Base-by-base conservation (phyloP, 192 early-diverging fungal genomes). In the Coemansia sp. region DNA sequence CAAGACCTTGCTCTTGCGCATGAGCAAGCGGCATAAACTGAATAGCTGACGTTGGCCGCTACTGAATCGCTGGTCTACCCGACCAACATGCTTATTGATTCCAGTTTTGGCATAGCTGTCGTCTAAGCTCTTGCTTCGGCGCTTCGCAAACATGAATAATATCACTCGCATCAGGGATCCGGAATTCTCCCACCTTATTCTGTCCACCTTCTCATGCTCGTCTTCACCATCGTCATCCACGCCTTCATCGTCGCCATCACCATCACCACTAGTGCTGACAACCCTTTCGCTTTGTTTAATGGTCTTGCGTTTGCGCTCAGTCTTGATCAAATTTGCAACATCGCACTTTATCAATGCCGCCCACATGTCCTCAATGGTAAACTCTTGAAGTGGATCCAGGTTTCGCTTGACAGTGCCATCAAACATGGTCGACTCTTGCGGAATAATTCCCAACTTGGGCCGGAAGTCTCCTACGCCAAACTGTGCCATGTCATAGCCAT, bases 361-460 rank as follows among this genome's bases (percentile, higher is more conserved):
- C 92, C 91, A 93, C 35, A 94, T 60, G 8, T 83, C 84, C 6
- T 76, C 71, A 59, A 91, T 88, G 0, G 69, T 57, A 59, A 85
- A 74, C 35, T 65, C 54, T 8, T 63, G 31, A n/a, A 87, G 68
- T 4, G 88, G 89, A 64, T 92, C 93, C 27, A 94, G 64, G 62
- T 93, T 93, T 6, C 80, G 75, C 6, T 80, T 76, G 19, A 84
- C 32, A 1, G 91, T 85, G 4, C 91, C 91, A 22, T 76, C 72
- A 60, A 91, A 87, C 25, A 90, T 59, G 8, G 84, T 71, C 0
- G 89, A 82, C 32, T 92, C 91, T 63, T 90, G 89, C 1, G 89
- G 89, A 42, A 90, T 87, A 29, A 87, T 87, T 15, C 86, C 82
- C 25, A 90, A 46, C 35, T 64, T 69, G 1, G 82, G 70, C 49